Evolutionary conservation across 805 yeast species (phyloP).

Genomic region (Kodamaea kakaduensis): DNA sequence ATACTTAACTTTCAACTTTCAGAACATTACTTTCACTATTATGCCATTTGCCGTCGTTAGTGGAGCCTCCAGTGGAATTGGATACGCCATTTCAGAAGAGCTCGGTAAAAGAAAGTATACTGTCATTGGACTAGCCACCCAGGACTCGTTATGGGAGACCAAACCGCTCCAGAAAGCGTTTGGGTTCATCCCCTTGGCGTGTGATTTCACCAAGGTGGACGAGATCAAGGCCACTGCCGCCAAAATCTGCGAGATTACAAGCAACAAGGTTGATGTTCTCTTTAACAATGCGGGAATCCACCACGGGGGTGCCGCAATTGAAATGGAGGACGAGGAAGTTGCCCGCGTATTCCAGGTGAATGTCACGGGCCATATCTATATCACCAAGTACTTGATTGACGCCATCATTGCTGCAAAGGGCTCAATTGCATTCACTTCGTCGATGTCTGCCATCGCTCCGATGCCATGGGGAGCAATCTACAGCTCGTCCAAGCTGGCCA

Average conservation of each 20-base stretch:
- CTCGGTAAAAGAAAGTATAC: conserved; percentile 20
- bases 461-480: conserved; percentile 33
- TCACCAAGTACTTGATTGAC: conserved; percentile 30
- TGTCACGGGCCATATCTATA: conserved; percentile 35
- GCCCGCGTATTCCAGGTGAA: conserved; percentile 29
- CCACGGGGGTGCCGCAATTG: conserved; percentile 30
- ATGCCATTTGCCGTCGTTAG: conserved; percentile 19
- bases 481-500: conserved; percentile 38
- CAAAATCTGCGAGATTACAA: conserved; percentile 21
- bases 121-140: conserved; percentile 18
- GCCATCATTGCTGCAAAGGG: conserved; percentile 32
- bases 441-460: conserved; percentile 29
- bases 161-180: conserved; percentile 16
- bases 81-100: conserved; percentile 20
- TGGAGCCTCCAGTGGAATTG: conserved; percentile 26
- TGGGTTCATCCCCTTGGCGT: conserved; percentile 25
- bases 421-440: conserved; percentile 34
- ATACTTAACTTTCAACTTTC: background rate
- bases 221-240: conserved; percentile 22
- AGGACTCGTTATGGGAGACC: conserved; percentile 13
- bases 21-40: background rate
- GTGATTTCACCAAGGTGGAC: conserved; percentile 34
- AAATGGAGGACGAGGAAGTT: conserved; percentile 22
- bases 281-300: conserved; percentile 42
- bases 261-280: conserved; percentile 33